Evolutionary conservation across 805 yeast genomes (phyloP), one percentile per base, ranked within the genome.

Genomic region (Wickerhamomyces rabaulensis): DNA sequence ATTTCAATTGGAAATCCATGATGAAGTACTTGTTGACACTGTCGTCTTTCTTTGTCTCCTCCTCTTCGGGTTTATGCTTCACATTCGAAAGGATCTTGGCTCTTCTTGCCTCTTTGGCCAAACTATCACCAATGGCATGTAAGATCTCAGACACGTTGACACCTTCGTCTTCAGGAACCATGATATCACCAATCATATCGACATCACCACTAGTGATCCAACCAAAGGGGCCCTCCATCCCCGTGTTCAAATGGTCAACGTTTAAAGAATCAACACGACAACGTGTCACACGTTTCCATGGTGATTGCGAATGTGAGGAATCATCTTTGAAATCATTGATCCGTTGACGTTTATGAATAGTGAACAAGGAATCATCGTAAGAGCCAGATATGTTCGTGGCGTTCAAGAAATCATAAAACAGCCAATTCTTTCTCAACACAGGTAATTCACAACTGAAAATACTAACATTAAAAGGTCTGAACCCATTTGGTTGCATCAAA

Each of bases 141-240:
- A 79, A 68, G n/a, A 80, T 65, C 49, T 79, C 84, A n/a, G 61
- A 45, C 40, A 68, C 44, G 45, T 73, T 73, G 41, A 75, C 63
- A 38, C 75, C 79, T 29, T 78, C 76, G 44, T 79, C 82, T 41
- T 79, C 78, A 0, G 96, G 95, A 2, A 90, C 81, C 75, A 83
- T 79, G 16, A 92, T 80, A 60, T 94, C 97, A 8, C 97, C 97
- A 52, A 88, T 69, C 82, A 94, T 84, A 64, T 94, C 97, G 20
- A 92, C 98, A 43, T 81, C 81, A 13, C 99, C 99, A 51, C 79
- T 76, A 6, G 88, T 81, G 46, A 94, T 92, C 99, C 99, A 94
- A 7, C 98, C 97, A 65, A 94, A 89, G 12, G 98, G 96, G 0
- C 99, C 99, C 45, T 82, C 82, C 47, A 87, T 76, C 0, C 97